Percentiles rank a stretch among this genome's conserved stretches.
phyloP scores from a whole-genome alignment of 179 eudicot species.

The Dionaea muscipula region DNA sequence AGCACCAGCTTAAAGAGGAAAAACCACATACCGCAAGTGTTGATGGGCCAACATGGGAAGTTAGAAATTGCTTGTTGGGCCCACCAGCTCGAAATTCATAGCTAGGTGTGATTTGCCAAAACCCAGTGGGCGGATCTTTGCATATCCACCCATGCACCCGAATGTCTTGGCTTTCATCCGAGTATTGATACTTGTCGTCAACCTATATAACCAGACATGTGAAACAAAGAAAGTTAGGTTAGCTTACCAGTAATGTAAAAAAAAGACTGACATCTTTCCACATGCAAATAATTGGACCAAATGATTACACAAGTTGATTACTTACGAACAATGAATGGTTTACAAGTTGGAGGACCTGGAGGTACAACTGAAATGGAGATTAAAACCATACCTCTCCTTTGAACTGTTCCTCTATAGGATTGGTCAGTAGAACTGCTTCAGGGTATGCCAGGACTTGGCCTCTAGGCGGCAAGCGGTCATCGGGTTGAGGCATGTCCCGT shows the following conservation, averaged over 20 bases:
- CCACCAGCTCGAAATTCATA: constrained; percentile 92
- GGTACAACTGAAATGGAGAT: background rate
- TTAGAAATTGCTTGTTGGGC: constrained; percentile 78
- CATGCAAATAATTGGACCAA: background rate
- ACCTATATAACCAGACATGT: constrained; percentile 26
- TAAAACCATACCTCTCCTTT: constrained; percentile 61
- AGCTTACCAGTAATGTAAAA: background rate
- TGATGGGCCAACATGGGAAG: constrained; percentile 94
- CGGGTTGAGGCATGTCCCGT: constrained; percentile 81
- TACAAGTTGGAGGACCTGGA: background rate
- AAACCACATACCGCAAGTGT: constrained; percentile 58
- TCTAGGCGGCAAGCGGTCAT: constrained; percentile 56
- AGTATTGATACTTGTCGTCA: constrained; percentile 96
- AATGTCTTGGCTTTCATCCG: constrained; percentile 68
- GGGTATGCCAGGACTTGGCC: constrained; percentile 59
- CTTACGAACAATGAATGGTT: background rate
- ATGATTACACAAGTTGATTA: background rate
- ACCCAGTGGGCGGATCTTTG: constrained; percentile 64
- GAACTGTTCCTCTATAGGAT: constrained; percentile 54
- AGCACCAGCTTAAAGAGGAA: background rate
- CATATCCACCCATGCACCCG: constrained; percentile 83
- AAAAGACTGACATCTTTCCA: background rate
- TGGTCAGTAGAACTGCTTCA: constrained; percentile 61
- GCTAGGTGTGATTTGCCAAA: constrained; percentile 94
- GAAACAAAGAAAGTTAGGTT: background rate